Percentiles rank a stretch among this genome's conserved stretches.
Conservation (phyloP, 139 green algal species). For the Chlamydomonas asymmetrica region DNA sequence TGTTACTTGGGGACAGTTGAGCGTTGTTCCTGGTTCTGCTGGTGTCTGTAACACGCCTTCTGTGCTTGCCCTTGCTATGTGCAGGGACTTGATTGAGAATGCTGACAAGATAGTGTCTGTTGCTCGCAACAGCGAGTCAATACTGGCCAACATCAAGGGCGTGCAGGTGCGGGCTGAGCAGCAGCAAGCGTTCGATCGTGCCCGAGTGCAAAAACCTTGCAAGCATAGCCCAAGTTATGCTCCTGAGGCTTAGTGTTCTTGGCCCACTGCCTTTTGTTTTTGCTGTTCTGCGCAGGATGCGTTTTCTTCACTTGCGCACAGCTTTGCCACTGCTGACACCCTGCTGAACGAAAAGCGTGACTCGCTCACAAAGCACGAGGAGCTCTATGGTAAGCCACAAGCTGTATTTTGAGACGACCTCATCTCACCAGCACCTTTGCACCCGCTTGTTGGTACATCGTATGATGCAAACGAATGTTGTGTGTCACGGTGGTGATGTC, state of each 20-base stretch:
- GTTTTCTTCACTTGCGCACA: constrained; percentile 45
- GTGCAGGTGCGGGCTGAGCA: constrained; percentile 72
- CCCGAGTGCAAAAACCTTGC: too few relatives aligned
- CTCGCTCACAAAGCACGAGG: constrained; percentile 52
- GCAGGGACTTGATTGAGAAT: constrained; percentile 90
- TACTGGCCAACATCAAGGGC: constrained; percentile 57
- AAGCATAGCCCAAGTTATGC: too few relatives aligned
- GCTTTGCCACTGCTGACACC: constrained; percentile 43
- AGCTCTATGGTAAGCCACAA: constrained; percentile 62
- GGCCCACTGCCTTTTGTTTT: too few relatives aligned
- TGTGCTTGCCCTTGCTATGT: background rate
- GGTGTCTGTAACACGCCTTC: too few relatives aligned
- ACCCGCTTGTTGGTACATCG: background rate
- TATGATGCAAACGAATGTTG: background rate
- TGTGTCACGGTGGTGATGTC: too few relatives aligned
- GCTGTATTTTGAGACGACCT: background rate
- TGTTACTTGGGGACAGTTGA: background rate
- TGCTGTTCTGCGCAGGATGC: constrained; percentile 30
- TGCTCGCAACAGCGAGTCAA: constrained; percentile 55
- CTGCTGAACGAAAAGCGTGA: constrained; percentile 47
- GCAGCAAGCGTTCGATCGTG: too few relatives aligned
- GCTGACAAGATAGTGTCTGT: constrained; percentile 91
- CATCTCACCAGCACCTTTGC: background rate
- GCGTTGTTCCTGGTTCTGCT: background rate
- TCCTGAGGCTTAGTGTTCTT: too few relatives aligned